phyloP scores from a whole-genome alignment of 2,329 filamentous ascomycete species.

The Penicillium freii region DNA sequence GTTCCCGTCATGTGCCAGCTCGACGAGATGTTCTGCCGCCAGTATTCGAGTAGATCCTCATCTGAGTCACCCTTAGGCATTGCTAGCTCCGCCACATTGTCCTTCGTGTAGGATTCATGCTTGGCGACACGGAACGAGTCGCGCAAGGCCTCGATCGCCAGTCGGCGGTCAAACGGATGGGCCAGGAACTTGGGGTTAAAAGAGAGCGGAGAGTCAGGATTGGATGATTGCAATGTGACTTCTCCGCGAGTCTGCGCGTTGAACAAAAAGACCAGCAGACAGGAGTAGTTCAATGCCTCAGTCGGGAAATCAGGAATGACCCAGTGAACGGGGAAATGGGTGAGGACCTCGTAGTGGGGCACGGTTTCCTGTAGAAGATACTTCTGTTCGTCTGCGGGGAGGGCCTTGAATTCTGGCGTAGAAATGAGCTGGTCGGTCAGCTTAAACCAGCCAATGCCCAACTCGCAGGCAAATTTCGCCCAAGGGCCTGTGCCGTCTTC shows the following conservation, averaged over 20 bases:
- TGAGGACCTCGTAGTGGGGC: conserved; percentile 58
- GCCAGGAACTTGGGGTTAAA: conserved; percentile 56
- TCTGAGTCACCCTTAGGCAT: conserved; percentile 53
- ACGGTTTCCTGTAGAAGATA: conserved; percentile 52
- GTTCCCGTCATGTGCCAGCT: conserved; percentile 60
- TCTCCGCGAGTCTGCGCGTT: conserved; percentile 56
- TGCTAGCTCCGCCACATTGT: conserved; percentile 44
- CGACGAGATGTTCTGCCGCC: conserved; percentile 46
- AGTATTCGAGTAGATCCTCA: conserved; percentile 54
- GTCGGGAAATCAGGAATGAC: conserved; percentile 41
- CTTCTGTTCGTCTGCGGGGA: conserved; percentile 47
- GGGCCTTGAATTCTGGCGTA: conserved; percentile 51
- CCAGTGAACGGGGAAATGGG: conserved; percentile 49
- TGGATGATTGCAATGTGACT: conserved; percentile 53
- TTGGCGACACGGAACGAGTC: conserved; percentile 45
- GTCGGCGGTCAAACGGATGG: conserved; percentile 55
- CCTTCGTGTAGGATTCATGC: conserved; percentile 47
- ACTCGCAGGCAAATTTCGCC: conserved; percentile 32
- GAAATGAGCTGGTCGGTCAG: conserved; percentile 38
- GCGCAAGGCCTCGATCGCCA: conserved; percentile 51
- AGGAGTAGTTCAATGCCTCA: conserved; percentile 45
- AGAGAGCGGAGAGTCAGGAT: conserved; percentile 51
- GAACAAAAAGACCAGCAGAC: conserved; percentile 50
- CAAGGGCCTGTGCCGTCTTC: conserved; percentile 44
- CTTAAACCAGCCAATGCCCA: conserved; percentile 45